Percentiles rank a stretch among this genome's conserved stretches.
phyloP scores from a whole-genome alignment of 2,329 filamentous ascomycete genomes.

The Coniochaeta hoffmannii region DNA sequence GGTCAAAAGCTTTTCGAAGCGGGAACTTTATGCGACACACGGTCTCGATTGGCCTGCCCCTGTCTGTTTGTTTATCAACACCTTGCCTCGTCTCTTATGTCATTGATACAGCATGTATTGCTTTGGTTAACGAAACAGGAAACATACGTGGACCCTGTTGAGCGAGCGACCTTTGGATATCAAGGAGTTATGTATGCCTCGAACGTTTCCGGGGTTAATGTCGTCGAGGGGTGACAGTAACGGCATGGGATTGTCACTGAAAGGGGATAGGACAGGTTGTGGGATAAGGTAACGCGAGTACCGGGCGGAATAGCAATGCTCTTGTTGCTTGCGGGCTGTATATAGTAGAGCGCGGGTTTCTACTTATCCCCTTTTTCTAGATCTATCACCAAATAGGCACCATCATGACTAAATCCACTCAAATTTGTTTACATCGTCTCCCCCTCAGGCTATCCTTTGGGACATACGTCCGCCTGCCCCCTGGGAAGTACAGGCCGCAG shows the following conservation, averaged over 20 bases:
- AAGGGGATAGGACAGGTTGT: neutral
- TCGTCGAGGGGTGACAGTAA: neutral
- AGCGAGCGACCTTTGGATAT: neutral
- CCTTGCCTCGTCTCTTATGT: neutral
- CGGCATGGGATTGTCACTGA: neutral
- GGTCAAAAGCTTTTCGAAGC: neutral
- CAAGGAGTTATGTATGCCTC: neutral
- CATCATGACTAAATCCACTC: too few species aligned
- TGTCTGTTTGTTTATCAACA: neutral
- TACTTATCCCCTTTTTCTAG: too few species aligned
- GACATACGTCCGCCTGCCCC: too few species aligned
- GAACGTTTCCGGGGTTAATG: neutral
- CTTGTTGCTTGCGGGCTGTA: too few species aligned
- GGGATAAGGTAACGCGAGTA: neutral
- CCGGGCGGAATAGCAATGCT: too few species aligned
- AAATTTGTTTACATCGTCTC: too few species aligned
- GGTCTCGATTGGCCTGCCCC: neutral
- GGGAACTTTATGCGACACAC: neutral
- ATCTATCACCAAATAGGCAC: too few species aligned
- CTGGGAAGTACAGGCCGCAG: too few species aligned
- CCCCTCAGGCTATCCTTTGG: too few species aligned
- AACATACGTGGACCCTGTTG: neutral
- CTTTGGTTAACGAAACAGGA: neutral
- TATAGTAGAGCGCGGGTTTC: too few species aligned
- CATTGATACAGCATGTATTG: neutral